These are phyloP conservation scores for Psilocybe cyanescens DNA, from an alignment of 768 basidiomycete genomes.

Conservation along the genomic window DNA sequence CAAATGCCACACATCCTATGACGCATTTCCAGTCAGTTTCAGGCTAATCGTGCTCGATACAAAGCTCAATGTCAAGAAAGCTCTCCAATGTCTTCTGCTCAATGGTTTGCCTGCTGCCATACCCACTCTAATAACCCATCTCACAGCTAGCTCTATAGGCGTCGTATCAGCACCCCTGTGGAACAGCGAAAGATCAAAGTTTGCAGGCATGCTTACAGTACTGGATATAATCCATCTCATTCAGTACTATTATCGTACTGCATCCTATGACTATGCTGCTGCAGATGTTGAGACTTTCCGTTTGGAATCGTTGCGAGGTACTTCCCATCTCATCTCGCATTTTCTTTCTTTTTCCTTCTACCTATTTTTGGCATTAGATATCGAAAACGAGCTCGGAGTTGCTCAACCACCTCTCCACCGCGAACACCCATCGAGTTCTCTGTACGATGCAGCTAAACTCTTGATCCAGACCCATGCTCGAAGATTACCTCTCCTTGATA, in stretches of 20 bases:
- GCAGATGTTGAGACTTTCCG: conserved; percentile 93
- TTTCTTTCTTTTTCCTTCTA: conserved; percentile 6
- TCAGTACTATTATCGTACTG: conserved; percentile 94
- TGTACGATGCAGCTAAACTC: conserved; percentile 88
- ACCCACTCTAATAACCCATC: conserved; percentile 1
- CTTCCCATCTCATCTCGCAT: conserved; percentile 13
- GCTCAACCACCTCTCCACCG: conserved; percentile 88
- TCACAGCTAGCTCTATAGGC: conserved; percentile 49
- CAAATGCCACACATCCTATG: conserved; percentile 86
- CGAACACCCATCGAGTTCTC: conserved; percentile 85
- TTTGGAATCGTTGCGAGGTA: conserved; percentile 89
- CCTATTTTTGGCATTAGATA: conserved; percentile 58
- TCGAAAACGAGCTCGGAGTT: conserved; percentile 91
- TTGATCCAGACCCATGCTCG: conserved; percentile 96
- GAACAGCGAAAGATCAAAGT: conserved; percentile 92
- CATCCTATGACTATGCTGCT: conserved; percentile 82
- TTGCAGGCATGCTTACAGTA: conserved; percentile 99
- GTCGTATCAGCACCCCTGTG: conserved; percentile 98
- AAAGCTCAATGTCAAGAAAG: conserved; percentile 94
- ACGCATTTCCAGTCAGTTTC: conserved; percentile 97
- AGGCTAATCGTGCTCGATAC: conserved; percentile 96
- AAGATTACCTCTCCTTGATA: conserved; percentile 90
- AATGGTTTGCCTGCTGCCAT: conserved; percentile 55
- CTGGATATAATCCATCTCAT: conserved; percentile 99
- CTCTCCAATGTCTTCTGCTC: conserved; percentile 81